Percentiles rank a stretch among this genome's conserved stretches.
These are phyloP conservation scores for Stramenopiles sp. DNA, from an alignment of 352 stramenopile species.

Conservation along the genomic window DNA sequence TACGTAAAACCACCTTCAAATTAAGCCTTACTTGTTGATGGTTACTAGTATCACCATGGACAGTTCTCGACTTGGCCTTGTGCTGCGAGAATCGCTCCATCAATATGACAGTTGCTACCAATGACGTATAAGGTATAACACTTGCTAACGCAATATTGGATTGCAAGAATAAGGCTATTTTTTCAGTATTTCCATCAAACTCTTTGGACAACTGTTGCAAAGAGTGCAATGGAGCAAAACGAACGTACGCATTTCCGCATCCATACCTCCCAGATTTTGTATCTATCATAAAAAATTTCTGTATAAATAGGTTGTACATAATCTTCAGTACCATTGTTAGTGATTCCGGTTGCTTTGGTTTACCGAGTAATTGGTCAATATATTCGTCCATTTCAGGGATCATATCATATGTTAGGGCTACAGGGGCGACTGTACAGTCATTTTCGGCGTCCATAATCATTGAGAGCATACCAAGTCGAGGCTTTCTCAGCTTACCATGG, in stretches of 20 bases:
- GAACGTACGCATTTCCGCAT: constrained; percentile 59
- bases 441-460: constrained; percentile 33
- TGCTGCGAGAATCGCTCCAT: constrained; percentile 37
- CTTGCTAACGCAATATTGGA: constrained; percentile 49
- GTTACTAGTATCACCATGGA: constrained; percentile 35
- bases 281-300: too few species aligned
- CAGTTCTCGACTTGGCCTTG: constrained; percentile 39
- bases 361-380: constrained; percentile 53
- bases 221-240: constrained; percentile 43
- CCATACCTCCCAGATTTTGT: too few species aligned
- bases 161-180: constrained; percentile 35
- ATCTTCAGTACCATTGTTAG: constrained; percentile 45
- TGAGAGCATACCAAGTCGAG: constrained; percentile 41
- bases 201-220: constrained; percentile 31
- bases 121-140: constrained; percentile 45
- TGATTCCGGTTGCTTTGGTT: constrained; percentile 54
- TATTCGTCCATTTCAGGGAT: constrained; percentile 62
- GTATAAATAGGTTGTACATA: constrained; percentile 42
- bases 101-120: constrained; percentile 48
- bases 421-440: constrained; percentile 47
- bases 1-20: too few species aligned
- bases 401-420: constrained; percentile 65
- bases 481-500: constrained; percentile 47
- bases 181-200: constrained; percentile 32
- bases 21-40: constrained; percentile 32